Percentiles rank a stretch among this genome's conserved stretches.
Conservation (phyloP, 495 filamentous ascomycete species). For the Collariella sp. region DNA sequence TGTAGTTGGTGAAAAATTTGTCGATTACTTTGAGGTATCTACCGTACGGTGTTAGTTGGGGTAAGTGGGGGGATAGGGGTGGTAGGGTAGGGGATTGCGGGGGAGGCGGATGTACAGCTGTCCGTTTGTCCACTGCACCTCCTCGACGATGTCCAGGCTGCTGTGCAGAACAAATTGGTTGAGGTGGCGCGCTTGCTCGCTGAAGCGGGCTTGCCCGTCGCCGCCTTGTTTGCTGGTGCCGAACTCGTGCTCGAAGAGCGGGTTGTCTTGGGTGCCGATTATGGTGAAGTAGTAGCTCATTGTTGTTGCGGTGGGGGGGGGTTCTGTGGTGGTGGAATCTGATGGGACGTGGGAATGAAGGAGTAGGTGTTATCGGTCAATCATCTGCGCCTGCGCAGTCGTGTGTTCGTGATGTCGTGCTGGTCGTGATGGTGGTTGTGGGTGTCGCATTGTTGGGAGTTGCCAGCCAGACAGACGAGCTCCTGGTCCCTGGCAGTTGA, state of each 20-base stretch:
- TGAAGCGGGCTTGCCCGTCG: conserved; percentile 83
- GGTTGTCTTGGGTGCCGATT: conserved; percentile 85
- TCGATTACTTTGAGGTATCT: conserved; percentile 96
- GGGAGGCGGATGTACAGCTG: conserved; percentile 52
- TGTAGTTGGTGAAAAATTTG: conserved; percentile 81
- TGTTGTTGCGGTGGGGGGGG: conserved; percentile 1
- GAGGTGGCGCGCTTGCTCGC: conserved; percentile 76
- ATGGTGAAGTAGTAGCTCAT: conserved; percentile 99
- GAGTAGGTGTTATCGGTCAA: conserved; percentile 20
- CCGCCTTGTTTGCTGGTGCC: conserved; percentile 90
- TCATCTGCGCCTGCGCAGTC: conserved; percentile 14
- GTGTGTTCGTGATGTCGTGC: not conserved
- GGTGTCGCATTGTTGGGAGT: not conserved
- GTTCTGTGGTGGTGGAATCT: not conserved
- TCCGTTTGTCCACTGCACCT: conserved; percentile 80
- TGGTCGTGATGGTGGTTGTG: not conserved
- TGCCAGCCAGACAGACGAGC: not conserved
- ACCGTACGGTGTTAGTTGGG: not conserved
- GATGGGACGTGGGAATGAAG: not conserved
- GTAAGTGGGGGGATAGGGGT: not conserved
- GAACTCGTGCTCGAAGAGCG: conserved; percentile 92
- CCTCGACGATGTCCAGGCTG: conserved; percentile 86
- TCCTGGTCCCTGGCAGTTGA: not conserved
- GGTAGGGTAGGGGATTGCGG: not conserved
- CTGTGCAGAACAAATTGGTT: conserved; percentile 97